These are phyloP conservation scores for Boletales sp. DNA, from an alignment of 768 basidiomycete genomes.

Conservation along the genomic window DNA sequence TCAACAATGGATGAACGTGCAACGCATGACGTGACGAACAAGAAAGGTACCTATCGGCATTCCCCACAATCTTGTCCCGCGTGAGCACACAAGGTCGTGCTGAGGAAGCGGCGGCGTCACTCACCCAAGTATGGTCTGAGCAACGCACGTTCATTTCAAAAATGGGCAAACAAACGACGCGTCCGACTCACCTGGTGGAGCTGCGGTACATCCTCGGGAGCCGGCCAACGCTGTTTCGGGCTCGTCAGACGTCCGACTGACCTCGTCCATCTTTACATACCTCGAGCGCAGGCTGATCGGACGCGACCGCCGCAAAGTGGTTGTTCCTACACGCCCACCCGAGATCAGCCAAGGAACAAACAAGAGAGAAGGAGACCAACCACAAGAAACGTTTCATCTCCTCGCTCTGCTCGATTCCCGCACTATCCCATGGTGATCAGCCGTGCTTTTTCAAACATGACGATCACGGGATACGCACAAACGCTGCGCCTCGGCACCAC, in stretches of 20 bases:
- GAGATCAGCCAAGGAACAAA: not conserved
- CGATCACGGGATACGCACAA: constrained; percentile 38
- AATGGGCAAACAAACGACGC: not conserved
- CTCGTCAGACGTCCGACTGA: not conserved
- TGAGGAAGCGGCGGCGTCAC: constrained; percentile 15
- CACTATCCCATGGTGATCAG: constrained; percentile 32
- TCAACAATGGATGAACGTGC: too few relatives aligned
- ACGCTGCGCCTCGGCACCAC: constrained; percentile 37
- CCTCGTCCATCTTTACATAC: constrained; percentile 26
- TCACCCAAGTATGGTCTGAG: constrained; percentile 57
- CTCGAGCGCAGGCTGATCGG: constrained; percentile 66
- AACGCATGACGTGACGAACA: not conserved
- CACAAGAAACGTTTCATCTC: constrained; percentile 75
- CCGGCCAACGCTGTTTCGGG: constrained; percentile 48
- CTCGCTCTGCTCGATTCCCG: constrained; percentile 64
- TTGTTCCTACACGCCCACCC: constrained; percentile 50
- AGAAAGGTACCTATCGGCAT: constrained; percentile 54
- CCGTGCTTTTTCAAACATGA: too few relatives aligned
- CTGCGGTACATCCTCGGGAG: constrained; percentile 37
- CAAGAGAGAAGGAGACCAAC: constrained; percentile 30
- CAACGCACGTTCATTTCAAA: constrained; percentile 3
- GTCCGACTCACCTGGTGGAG: constrained; percentile 51
- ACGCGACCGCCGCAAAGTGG: constrained; percentile 67
- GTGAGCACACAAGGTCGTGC: too few relatives aligned
- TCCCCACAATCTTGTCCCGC: constrained; percentile 55